Evolutionary conservation across 345 rosid genomes (phyloP), one percentile per base, ranked within the genome.

Genomic region (Ceriops zippeliana): DNA sequence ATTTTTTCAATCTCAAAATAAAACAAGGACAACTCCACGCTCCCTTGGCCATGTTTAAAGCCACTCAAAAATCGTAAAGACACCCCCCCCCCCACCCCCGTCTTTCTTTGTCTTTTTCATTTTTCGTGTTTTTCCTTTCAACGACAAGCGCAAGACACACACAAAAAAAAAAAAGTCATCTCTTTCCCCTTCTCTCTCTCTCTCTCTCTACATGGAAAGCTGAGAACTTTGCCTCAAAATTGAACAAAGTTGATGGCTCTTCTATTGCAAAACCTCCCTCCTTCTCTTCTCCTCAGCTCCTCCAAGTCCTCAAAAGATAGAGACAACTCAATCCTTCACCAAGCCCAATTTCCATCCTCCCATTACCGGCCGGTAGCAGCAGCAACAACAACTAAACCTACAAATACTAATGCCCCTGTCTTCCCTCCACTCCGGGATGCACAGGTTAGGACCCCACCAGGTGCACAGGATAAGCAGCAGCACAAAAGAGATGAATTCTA

Each of bases 261-360:
- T 84, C 88, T 88, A 67, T 83, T 89, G 10, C 82, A 96, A 6
- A 89, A 90, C 66, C 85, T 90, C 59, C 90, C 93, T 52, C 85
- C 86, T 62, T 71, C 83, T 16, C 76, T 83, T 30, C 89, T 90
- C 30, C 80, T 81, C 61, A 88, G 59, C 68, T 53, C 86, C 73
- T 76, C 84, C 73, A 70, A 82, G 32, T 21, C 80, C 61, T 24
- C 56, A 8, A 74, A 34, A 46, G 72, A 74, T 11, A 85, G 78
- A 56, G 86, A 79, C 1, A 84, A 81, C 61, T 57, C 83, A 34
- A 13, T 37, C 65, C 10, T 72, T 57, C 70, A 19, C 65, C 78
- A 38, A 69, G 52, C 63, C 1, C 68, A 19, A 7, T 26, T 42
- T 27, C 57, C 72, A 4, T 53, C 76, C 46, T 63, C 61, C 68